These are phyloP conservation scores for Epichloe sylvatica DNA, from an alignment of 2,329 filamentous ascomycete species.

Conservation along the genomic window DNA sequence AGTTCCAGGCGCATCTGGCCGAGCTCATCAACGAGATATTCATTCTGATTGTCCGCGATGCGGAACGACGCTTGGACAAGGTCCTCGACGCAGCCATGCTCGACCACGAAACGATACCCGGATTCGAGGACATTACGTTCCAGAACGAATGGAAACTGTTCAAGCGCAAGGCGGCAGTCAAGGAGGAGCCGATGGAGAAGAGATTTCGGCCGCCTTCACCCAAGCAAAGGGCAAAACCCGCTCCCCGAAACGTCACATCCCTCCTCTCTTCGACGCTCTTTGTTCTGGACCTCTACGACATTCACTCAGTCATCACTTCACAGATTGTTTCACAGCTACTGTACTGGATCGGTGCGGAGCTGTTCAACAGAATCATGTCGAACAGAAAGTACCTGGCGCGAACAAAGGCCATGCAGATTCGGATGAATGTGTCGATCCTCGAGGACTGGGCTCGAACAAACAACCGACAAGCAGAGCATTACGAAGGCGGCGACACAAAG, in stretches of 20 bases:
- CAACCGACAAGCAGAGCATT: slow-evolving; percentile 89
- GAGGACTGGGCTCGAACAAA: slow-evolving; percentile 95
- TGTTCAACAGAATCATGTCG: slow-evolving; percentile 97
- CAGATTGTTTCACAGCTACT: slow-evolving; percentile 86
- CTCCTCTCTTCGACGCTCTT: slow-evolving; percentile 91
- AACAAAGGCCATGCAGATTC: slow-evolving; percentile 98
- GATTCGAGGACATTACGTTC: slow-evolving; percentile 91
- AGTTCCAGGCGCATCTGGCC: slow-evolving; percentile 85
- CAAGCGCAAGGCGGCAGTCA: slow-evolving; percentile 77
- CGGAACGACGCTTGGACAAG: slow-evolving; percentile 90
- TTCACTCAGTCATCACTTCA: slow-evolving; percentile 88
- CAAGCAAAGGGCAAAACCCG: slow-evolving; percentile 79
- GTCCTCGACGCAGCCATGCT: slow-evolving; percentile 87
- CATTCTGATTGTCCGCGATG: slow-evolving; percentile 90
- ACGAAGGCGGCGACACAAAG: slow-evolving; percentile 78
- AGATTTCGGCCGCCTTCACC: slow-evolving; percentile 85
- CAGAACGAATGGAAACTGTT: slow-evolving; percentile 99
- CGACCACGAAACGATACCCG: slow-evolving; percentile 94
- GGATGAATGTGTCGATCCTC: slow-evolving; percentile 91
- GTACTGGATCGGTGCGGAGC: slow-evolving; percentile 90
- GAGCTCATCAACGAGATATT: slow-evolving; percentile 98
- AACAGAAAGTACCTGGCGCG: slow-evolving; percentile 87
- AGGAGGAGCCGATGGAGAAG: slow-evolving; percentile 82
- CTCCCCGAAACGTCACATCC: slow-evolving; percentile 89
- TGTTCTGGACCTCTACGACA: slow-evolving; percentile 95